Evolutionary conservation across 2,329 filamentous ascomycete species (phyloP).

Genomic region (Aureobasidium sp.): DNA sequence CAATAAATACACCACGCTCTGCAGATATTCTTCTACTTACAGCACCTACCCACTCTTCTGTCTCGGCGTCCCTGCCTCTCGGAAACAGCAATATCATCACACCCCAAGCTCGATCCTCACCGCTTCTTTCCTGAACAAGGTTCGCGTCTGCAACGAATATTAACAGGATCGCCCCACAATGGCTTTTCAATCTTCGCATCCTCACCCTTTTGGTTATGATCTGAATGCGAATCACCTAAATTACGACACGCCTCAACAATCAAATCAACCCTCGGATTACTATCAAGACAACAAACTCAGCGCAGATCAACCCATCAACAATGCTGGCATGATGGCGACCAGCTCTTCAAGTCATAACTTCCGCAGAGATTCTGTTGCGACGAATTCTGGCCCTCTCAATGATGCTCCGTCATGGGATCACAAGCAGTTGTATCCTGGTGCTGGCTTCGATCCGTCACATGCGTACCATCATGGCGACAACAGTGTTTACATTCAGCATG

Average conservation of each 20-base stretch:
- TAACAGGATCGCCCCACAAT: not conserved
- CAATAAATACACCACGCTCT: not conserved
- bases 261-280: not conserved
- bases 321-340: conserved; percentile 22
- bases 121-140: not conserved
- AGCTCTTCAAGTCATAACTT: conserved; percentile 14
- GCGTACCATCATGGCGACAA: conserved; percentile 2
- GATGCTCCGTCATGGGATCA: conserved; percentile 23
- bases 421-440: conserved; percentile 17
- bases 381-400: conserved; percentile 22
- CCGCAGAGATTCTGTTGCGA: conserved; percentile 26
- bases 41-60: not conserved
- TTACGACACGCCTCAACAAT: conserved; percentile 5
- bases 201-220: conserved; percentile 7
- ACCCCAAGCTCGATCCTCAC: not conserved
- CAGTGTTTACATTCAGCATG: not conserved
- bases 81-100: not conserved
- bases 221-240: not conserved
- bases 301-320: not conserved
- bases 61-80: not conserved
- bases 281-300: not conserved
- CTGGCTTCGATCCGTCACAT: conserved; percentile 12
- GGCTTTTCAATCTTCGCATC: not conserved
- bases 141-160: not conserved
- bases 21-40: not conserved